phyloP scores from a whole-genome alignment of 208 protist genomes.

The Crithidia bombi region DNA sequence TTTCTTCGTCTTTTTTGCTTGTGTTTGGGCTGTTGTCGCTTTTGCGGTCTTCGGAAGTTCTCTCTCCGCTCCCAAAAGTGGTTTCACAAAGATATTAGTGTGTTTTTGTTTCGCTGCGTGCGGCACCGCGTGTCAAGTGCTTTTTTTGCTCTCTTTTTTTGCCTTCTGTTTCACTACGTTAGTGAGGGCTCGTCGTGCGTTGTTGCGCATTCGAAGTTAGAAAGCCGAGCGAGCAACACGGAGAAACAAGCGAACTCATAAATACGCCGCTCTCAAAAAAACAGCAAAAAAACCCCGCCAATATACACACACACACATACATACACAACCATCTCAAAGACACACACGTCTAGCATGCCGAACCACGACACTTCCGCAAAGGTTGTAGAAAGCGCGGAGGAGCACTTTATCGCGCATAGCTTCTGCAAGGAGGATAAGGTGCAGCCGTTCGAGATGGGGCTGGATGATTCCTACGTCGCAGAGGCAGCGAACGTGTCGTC shows the following conservation, averaged over 20 bases:
- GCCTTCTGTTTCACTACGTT: not conserved
- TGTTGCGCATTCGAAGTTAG: too few relatives aligned
- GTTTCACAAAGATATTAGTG: too few relatives aligned
- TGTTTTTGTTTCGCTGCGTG: too few relatives aligned
- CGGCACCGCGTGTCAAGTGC: not conserved
- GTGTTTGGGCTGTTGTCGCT: too few relatives aligned
- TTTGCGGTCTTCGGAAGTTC: too few relatives aligned
- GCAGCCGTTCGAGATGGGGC: slow-evolving; percentile 12
- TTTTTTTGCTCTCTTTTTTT: slow-evolving; percentile 1
- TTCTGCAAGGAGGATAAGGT: slow-evolving; percentile 3
- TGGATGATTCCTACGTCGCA: slow-evolving; percentile 15
- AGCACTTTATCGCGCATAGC: slow-evolving; percentile 4
- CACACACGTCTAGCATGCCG: slow-evolving; percentile 1
- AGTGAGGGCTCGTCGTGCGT: too few relatives aligned
- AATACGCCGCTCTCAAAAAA: too few relatives aligned
- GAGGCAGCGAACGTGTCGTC: slow-evolving; percentile 13
- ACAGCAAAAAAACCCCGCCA: too few relatives aligned
- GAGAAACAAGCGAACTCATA: too few relatives aligned
- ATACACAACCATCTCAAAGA: not conserved
- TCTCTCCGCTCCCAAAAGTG: too few relatives aligned
- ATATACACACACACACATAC: not conserved
- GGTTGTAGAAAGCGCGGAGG: not conserved
- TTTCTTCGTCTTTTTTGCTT: too few relatives aligned
- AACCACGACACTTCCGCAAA: not conserved
- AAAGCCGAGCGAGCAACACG: too few relatives aligned